Evolutionary conservation across 768 basidiomycete species (phyloP).

Genomic region (Mycena floridula): DNA sequence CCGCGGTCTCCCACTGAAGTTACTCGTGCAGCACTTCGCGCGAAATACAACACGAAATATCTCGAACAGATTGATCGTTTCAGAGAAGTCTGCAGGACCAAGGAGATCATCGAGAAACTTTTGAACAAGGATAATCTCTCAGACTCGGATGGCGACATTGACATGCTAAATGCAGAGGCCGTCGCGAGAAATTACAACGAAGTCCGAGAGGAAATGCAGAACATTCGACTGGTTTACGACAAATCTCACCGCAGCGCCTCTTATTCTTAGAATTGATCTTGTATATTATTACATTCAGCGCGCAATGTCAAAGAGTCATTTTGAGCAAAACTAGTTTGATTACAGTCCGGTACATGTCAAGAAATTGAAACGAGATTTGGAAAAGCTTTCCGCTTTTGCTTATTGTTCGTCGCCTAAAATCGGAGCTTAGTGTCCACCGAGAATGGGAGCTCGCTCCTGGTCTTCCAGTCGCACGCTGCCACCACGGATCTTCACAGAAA

Average conservation of each 20-base stretch:
- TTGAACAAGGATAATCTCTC: conserved; percentile 32
- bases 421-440: background rate
- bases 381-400: too few species aligned
- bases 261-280: too few species aligned
- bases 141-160: conserved; percentile 51
- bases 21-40: conserved; percentile 47
- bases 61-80: conserved; percentile 42
- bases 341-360: too few species aligned
- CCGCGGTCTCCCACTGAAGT: conserved; percentile 30
- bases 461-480: conserved; percentile 20
- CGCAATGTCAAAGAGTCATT: too few species aligned
- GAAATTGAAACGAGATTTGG: too few species aligned
- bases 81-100: conserved; percentile 41
- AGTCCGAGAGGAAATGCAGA: conserved; percentile 47
- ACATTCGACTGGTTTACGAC: conserved; percentile 27
- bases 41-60: conserved; percentile 47
- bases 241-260: too few species aligned
- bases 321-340: too few species aligned
- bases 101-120: conserved; percentile 45
- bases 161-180: conserved; percentile 49
- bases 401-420: too few species aligned
- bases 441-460: background rate
- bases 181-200: conserved; percentile 36
- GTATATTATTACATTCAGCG: too few species aligned
- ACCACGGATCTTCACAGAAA: conserved; percentile 37